phyloP scores from a whole-genome alignment of 75 land plant genomes.

The Pinus tabuliformis region DNA sequence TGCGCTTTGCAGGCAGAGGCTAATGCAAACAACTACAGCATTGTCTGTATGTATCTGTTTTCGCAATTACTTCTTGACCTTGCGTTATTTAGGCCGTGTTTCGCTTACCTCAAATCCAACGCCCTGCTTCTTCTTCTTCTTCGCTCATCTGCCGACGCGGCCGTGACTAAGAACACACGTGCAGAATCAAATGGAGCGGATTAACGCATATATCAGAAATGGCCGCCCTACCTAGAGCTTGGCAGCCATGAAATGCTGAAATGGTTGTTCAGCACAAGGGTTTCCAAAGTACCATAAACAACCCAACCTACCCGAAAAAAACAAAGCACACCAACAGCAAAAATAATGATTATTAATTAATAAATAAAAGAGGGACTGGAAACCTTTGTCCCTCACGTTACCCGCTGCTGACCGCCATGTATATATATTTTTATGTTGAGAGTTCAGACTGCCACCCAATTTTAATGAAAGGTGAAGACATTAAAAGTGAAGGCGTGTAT shows the following conservation, averaged over 20 bases:
- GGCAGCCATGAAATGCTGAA: slow-evolving; percentile 12
- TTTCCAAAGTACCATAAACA: background rate
- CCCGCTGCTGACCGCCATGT: too few species aligned
- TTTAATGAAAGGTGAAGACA: too few species aligned
- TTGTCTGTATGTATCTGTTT: background rate
- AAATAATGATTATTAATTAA: too few species aligned
- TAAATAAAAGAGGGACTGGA: too few species aligned
- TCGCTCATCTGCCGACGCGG: background rate
- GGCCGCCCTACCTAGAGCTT: slow-evolving; percentile 10
- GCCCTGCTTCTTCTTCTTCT: background rate
- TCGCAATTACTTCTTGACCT: background rate
- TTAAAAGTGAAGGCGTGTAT: too few species aligned
- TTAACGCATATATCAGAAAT: background rate
- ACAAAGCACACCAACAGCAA: background rate
- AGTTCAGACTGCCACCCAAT: too few species aligned
- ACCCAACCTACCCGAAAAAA: background rate
- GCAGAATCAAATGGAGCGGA: background rate
- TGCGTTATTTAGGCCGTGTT: background rate
- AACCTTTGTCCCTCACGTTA: too few species aligned
- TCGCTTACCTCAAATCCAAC: slow-evolving; percentile 8
- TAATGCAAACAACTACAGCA: background rate
- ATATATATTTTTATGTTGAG: too few species aligned
- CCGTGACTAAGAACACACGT: background rate
- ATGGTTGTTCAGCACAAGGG: background rate
- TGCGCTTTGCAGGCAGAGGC: too few species aligned